Conservation (phyloP, 768 basidiomycete species). For the Termitomyces heimii region DNA sequence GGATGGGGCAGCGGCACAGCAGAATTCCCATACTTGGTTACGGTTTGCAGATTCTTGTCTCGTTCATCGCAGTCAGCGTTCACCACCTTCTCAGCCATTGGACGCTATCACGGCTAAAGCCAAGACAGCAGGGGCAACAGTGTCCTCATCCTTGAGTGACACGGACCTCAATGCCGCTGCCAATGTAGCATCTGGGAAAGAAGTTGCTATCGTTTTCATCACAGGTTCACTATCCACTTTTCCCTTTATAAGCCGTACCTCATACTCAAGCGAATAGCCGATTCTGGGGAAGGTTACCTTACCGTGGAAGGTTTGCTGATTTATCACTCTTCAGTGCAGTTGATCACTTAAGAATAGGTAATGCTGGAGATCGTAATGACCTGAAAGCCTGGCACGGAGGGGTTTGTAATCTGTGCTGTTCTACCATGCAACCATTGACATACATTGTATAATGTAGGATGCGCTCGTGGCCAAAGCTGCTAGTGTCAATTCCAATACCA, state of each 20-base stretch:
- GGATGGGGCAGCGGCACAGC: constrained; percentile 49
- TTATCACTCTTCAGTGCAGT: not conserved
- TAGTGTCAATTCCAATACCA: constrained; percentile 46
- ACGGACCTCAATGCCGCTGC: constrained; percentile 40
- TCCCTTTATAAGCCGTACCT: not conserved
- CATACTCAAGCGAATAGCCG: constrained; percentile 17
- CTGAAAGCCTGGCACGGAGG: constrained; percentile 46
- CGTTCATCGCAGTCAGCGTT: not conserved
- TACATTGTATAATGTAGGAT: constrained; percentile 22
- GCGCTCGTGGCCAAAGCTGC: constrained; percentile 47
- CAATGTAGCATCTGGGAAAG: constrained; percentile 36
- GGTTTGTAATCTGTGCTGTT: constrained; percentile 18
- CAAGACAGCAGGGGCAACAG: constrained; percentile 28
- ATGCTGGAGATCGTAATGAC: constrained; percentile 49
- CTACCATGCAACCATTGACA: not conserved
- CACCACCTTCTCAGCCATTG: constrained; percentile 24
- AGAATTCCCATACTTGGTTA: constrained; percentile 45
- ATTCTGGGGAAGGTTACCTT: constrained; percentile 39
- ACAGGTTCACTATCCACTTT: constrained; percentile 24
- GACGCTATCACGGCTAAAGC: constrained; percentile 41
- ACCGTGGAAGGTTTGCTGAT: constrained; percentile 32
- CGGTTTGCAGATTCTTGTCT: constrained; percentile 23
- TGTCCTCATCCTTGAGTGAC: constrained; percentile 44
- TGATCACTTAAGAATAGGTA: constrained; percentile 23
- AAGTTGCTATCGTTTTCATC: constrained; percentile 49